Base-by-base conservation (phyloP, 495 filamentous ascomycete genomes). In the Lophiostoma macrostomum region DNA sequence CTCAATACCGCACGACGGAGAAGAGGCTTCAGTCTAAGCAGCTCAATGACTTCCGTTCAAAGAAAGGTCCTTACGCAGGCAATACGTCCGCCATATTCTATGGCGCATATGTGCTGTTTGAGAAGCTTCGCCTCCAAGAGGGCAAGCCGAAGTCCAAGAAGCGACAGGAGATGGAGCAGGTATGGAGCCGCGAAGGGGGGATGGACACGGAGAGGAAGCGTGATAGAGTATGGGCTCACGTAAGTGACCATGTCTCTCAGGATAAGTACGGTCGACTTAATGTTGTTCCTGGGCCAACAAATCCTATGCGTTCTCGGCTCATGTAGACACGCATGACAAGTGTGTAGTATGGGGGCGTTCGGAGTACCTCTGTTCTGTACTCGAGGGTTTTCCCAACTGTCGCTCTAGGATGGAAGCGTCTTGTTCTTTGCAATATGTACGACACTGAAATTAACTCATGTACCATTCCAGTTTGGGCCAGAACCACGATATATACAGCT, bases 41-140 rank as follows among this genome's bases (percentile, higher is more conserved):
- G 30, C 71, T 81, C 11, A 58, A 61, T 18, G 65, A 71, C 19
- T 84, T 83, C 60, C 71, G 75, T 38, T 58, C 50, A 6, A 73
- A 74, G 61, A 76, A 75, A 43, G 76, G 79, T 1, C 49, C 74
- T 0, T 54, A 58, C 38, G 60, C 55, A 3, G 77, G 80, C 1
- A 73, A 71, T 10, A 75, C 64, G 20, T 69, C 47, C 22, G 45
- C 39, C 0, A 68, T 75, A 4, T 82, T 72, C 57, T 80, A 81
- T 46, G 73, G 71, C 12, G 70, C 69, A 2, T 83, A 82, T 61
- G 71, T 74, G 18, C 80, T 67, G 69, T 83, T 83, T 46, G 81
- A 84, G 68, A 86, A 84, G 71, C 40, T 80, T 49, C 66, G 79
- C 28, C 65, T 83, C 28, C 69, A 71, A 35, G 69, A 80, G 58